A percentile compares a stretch with the other conserved stretches of the same genome.
Conservation (phyloP, 2,329 filamentous ascomycete species). For the Colletotrichum viniferum region DNA sequence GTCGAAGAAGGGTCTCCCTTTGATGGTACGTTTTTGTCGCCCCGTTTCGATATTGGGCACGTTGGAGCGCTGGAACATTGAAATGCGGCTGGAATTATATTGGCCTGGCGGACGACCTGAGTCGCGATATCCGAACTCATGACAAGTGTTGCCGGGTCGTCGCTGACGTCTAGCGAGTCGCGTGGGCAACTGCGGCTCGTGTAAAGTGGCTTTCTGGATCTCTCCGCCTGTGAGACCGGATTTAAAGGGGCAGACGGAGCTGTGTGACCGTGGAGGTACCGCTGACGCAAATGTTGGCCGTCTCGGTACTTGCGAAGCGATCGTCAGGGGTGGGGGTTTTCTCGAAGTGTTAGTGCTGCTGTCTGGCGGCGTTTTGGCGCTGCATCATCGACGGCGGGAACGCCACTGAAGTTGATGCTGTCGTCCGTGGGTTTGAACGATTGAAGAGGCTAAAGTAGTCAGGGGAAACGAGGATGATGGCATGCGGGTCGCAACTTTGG, state of each 20-base stretch:
- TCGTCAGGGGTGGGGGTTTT: not conserved
- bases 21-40: not conserved
- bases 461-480: not conserved
- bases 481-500: not conserved
- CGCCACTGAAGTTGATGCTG: not conserved
- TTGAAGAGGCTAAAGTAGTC: not conserved
- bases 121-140: not conserved
- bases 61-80: not conserved
- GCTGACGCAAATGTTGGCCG: not conserved
- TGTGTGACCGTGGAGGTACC: not conserved
- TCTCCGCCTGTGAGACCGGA: not conserved
- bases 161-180: not conserved
- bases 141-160: not conserved
- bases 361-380: not conserved
- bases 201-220: not conserved
- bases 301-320: not conserved
- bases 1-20: not conserved
- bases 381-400: not conserved
- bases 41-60: not conserved
- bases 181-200: not conserved
- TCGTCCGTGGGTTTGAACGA: not conserved
- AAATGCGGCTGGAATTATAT: not conserved
- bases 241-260: not conserved
- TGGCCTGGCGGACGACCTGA: not conserved
- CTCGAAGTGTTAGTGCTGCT: not conserved